Evolutionary conservation across 306 rosid species (phyloP).

Genomic region (Hylodesmum podocarpum): DNA sequence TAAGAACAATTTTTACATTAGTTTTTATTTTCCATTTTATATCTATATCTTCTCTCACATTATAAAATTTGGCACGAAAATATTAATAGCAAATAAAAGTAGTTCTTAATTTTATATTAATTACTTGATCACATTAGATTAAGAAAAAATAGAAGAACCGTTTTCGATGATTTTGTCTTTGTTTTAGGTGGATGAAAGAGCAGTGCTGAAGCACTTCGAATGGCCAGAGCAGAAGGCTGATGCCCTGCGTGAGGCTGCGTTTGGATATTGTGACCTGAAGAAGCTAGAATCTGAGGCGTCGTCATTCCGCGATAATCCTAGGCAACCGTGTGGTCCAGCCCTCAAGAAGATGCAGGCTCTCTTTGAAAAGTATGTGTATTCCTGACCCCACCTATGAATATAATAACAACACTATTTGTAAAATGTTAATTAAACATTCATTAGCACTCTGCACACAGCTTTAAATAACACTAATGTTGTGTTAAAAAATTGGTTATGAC

Average conservation of each 20-base stretch:
- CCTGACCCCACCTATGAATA: slow-evolving; percentile 5
- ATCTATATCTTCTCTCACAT: not conserved
- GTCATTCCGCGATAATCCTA: slow-evolving; percentile 64
- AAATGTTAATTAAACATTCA: not conserved
- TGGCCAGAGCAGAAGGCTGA: slow-evolving; percentile 98
- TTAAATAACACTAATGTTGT: not conserved
- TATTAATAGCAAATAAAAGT: not conserved
- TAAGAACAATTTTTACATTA: not conserved
- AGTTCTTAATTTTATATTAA: not conserved
- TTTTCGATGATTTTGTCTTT: not conserved
- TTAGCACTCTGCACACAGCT: not conserved
- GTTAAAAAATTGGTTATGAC: slow-evolving; percentile 15
- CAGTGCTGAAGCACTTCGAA: slow-evolving; percentile 86
- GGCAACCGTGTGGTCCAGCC: slow-evolving; percentile 75
- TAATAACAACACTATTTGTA: not conserved
- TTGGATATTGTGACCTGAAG: slow-evolving; percentile 84
- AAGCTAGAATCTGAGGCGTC: slow-evolving; percentile 77
- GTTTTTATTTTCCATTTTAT: too few relatives aligned
- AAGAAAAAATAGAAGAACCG: not conserved
- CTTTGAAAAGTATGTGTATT: slow-evolving; percentile 66
- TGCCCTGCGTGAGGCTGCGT: slow-evolving; percentile 92
- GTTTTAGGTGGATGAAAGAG: slow-evolving; percentile 85
- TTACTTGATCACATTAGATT: not conserved
- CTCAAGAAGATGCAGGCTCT: slow-evolving; percentile 90
- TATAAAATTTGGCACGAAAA: not conserved